Evolutionary conservation across 768 basidiomycete genomes (phyloP), one percentile per base, ranked within the genome.

Genomic region (Mycena crocata): DNA sequence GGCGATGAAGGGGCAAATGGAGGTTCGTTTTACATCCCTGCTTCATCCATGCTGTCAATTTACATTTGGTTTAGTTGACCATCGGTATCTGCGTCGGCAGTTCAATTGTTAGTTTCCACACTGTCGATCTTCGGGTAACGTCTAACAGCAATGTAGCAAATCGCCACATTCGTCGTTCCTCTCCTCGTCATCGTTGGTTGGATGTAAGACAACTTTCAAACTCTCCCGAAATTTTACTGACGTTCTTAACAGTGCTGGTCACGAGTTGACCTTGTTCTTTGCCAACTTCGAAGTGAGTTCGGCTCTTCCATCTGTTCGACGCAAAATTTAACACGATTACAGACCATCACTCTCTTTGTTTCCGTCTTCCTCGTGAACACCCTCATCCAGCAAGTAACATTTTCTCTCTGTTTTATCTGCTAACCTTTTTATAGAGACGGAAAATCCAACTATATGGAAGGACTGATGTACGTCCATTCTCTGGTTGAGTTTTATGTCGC

Each of bases 371-470:
- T 98, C 31, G 93, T 94, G 67, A 95, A 95, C 79, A 87, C 94
- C 9, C 84, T 96, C 13, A 86, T 94, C 67, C 88, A 90, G 89
- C 87, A 65, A 49, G 88, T 84, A 9, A 30, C 67, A 37, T 51
- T 46, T 59, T 40, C 45, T 44, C 49, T 40, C 54, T 44, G 14
- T 31, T 39, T 35, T 58, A 40, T 9, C 58, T 35, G 28, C 40
- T 65, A 12, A 23, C 65, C 64, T 46, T 51, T 57, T 35, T 35
- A 12, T 70, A 87, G 89, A 80, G 92, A 94, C 68, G 95, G 95
- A 48, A 91, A 90, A 72, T 91, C 92, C 19, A 96, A 96, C 74
- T 96, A 94, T 74, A 93, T 97, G 90, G 95, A 96, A 80, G 96
- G 96, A 35, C 76, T 94, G 45, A 92, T 96, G 93, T 83, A 70